A percentile compares a stretch with the other conserved stretches of the same genome.
Evolutionary conservation across 2,329 filamentous ascomycete genomes (phyloP).

Genomic region (Penicillium sp.): DNA sequence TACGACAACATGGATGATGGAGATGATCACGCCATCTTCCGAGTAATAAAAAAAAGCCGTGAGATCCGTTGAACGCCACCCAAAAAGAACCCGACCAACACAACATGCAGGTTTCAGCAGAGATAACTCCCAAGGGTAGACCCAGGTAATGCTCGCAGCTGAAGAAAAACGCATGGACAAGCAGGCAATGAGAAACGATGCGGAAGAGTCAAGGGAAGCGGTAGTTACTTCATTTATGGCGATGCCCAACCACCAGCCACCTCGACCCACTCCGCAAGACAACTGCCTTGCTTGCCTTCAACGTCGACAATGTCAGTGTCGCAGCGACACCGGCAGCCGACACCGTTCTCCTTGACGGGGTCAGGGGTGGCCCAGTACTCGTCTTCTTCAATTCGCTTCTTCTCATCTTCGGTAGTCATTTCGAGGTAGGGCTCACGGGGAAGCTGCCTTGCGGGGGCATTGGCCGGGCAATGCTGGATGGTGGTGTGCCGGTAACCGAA

Average conservation of each 20-base stretch:
- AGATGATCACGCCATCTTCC: slow-evolving; percentile 37
- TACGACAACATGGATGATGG: slow-evolving; percentile 36
- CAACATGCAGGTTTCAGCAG: slow-evolving; percentile 35
- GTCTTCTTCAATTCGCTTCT: slow-evolving; percentile 85
- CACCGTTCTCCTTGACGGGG: slow-evolving; percentile 86
- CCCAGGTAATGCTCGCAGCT: slow-evolving; percentile 35
- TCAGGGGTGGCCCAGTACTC: slow-evolving; percentile 94
- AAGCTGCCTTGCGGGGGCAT: slow-evolving; percentile 85
- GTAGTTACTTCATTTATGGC: slow-evolving; percentile 41
- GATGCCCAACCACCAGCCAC: slow-evolving; percentile 90
- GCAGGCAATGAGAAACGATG: slow-evolving; percentile 32
- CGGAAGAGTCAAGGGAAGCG: slow-evolving; percentile 18
- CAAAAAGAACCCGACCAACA: slow-evolving; percentile 34
- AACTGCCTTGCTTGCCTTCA: slow-evolving; percentile 95
- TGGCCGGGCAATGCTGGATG: slow-evolving; percentile 96
- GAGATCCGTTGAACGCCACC: slow-evolving; percentile 42
- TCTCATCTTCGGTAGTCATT: slow-evolving; percentile 75
- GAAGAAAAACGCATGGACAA: slow-evolving; percentile 33
- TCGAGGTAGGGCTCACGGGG: slow-evolving; percentile 79
- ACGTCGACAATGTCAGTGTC: slow-evolving; percentile 98
- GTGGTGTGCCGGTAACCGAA: slow-evolving; percentile 98
- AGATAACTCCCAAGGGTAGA: slow-evolving; percentile 32
- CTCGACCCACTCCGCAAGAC: slow-evolving; percentile 93
- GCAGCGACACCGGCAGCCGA: slow-evolving; percentile 93
- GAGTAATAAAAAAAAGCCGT: slow-evolving; percentile 28